These are phyloP conservation scores for Cadophora malorum DNA, from an alignment of 2,329 filamentous ascomycete genomes.

Conservation along the genomic window DNA sequence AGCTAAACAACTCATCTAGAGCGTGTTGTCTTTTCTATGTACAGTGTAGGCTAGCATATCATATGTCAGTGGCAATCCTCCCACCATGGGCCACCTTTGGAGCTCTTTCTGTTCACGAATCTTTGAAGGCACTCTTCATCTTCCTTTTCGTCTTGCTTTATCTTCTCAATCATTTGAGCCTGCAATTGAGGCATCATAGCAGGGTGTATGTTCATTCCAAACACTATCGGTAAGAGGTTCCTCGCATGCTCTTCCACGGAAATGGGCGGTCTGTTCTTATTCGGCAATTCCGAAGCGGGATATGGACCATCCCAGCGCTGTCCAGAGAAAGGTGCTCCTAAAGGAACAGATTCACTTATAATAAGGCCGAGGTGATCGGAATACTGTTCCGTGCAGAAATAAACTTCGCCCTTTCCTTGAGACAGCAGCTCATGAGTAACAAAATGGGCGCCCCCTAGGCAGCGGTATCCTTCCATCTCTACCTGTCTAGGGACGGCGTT, in stretches of 20 bases:
- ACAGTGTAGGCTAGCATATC: not conserved
- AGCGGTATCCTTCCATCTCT: not conserved
- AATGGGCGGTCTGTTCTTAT: not conserved
- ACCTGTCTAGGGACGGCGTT: not conserved
- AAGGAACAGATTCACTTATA: too few relatives aligned
- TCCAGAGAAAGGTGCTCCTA: not conserved
- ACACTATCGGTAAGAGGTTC: not conserved
- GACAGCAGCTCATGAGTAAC: not conserved
- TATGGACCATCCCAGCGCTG: not conserved
- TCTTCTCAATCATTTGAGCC: not conserved
- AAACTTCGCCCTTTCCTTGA: not conserved
- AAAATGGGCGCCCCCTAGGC: not conserved
- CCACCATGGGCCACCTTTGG: constrained; percentile 4
- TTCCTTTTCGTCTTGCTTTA: not conserved
- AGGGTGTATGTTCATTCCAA: not conserved
- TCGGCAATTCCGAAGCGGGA: not conserved
- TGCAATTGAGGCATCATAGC: not conserved
- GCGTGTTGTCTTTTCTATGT: not conserved
- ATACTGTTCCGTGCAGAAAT: not conserved
- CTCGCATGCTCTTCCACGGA: not conserved
- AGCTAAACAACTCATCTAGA: not conserved
- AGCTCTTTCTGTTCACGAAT: not conserved
- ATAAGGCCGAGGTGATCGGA: not conserved
- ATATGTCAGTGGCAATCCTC: not conserved
- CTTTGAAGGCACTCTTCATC: not conserved